These are phyloP conservation scores for Colletotrichum sp. DNA, from an alignment of 2,329 filamentous ascomycete genomes.

Conservation along the genomic window DNA sequence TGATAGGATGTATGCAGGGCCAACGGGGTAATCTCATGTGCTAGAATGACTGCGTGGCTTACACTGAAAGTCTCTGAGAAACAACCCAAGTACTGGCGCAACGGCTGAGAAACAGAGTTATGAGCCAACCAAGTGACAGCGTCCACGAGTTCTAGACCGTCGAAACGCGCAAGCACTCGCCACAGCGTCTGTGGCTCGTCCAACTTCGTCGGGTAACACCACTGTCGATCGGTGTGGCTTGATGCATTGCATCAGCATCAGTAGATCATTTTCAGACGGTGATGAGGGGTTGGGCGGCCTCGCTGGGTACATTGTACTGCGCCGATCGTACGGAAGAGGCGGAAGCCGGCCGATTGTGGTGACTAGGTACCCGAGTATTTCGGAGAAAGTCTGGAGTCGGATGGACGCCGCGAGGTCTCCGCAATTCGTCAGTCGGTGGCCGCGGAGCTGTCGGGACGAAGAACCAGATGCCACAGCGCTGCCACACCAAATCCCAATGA, in stretches of 20 bases:
- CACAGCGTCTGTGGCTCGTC: slow-evolving; percentile 6
- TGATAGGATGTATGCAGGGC: neutral
- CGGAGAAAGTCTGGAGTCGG: neutral
- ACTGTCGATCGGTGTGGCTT: slow-evolving; percentile 17
- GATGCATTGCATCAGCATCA: neutral
- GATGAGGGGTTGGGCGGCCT: slow-evolving; percentile 1
- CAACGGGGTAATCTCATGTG: neutral
- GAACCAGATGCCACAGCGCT: neutral
- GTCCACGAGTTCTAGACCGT: slow-evolving; percentile 1
- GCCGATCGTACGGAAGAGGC: neutral
- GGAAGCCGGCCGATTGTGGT: neutral
- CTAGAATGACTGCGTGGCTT: neutral
- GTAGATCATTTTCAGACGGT: neutral
- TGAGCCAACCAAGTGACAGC: neutral
- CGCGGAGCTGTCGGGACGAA: neutral
- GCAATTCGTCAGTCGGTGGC: neutral
- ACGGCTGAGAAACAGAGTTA: neutral
- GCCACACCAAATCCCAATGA: neutral
- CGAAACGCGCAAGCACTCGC: slow-evolving; percentile 20
- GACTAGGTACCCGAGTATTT: neutral
- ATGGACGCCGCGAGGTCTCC: neutral
- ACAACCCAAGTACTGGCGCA: neutral
- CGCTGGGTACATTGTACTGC: neutral
- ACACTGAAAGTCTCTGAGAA: neutral
- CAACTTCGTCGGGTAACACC: neutral